Evolutionary conservation across 768 basidiomycete genomes (phyloP), one percentile per base, ranked within the genome.

Genomic region (Scleroderma citrinum): DNA sequence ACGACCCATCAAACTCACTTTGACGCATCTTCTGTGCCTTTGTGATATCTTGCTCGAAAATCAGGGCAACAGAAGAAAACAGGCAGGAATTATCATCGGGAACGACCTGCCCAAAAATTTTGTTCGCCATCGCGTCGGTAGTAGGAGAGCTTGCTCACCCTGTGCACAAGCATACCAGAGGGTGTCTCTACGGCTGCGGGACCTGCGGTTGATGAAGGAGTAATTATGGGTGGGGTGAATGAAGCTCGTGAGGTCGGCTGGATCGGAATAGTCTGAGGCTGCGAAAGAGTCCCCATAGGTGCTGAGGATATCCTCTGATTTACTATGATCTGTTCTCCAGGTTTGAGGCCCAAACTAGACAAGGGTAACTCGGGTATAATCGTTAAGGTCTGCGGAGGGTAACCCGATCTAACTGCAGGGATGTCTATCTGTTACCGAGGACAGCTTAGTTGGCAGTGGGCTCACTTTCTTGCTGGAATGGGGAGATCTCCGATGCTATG

Each of bases 61-160:
- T 72, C 36, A 95, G 70, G 14, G 88, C 90, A 39, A 91, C 73
- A 3, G 92, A 83, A 3, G 87, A 87, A 71, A 97, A 98, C 26
- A 98, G 72, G 65, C 95, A 98, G 1, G 92, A 88, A 59, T 98
- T 98, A 69, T 98, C 95, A 60, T 98, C 95, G n/a, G 93, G 94
- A 16, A 95, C 91, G 48, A 92, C 76, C 81, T 88, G 54, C 21
- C 14, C 42, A 24, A 20, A 19, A 14, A 6, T 7, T n/a, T 11
- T 34, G 53, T 31, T 58, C 46, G 43, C 20, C 35, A 37, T 58
- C 32, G 19, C 34, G 37, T 57, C 31, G 20, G 6, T 32, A 38
- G 0, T 20, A 30, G 17, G 41, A 40, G 31, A 31, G 40, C 34
- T 12, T 31, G 21, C 41, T 23, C 60, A 89, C 90, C 51, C 85